Conservation (phyloP, 805 yeast genomes). For the Brettanomyces custersianus region DNA sequence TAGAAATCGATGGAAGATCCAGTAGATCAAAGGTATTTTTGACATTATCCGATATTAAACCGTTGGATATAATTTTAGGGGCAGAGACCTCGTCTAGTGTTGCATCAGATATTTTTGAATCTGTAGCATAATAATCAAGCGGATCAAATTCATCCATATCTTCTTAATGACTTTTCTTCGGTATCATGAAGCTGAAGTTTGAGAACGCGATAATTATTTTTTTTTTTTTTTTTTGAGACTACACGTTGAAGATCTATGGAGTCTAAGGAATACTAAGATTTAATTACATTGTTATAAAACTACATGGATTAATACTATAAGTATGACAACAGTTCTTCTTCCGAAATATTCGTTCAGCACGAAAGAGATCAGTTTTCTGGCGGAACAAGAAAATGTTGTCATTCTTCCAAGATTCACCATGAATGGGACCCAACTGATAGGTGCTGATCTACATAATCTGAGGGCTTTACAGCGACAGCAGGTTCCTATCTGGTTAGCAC, state of each 20-base stretch:
- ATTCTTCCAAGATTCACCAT: conserved; percentile 74
- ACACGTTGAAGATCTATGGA: too few species aligned
- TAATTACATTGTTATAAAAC: too few species aligned
- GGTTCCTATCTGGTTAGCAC: conserved; percentile 84
- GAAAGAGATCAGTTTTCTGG: conserved; percentile 71
- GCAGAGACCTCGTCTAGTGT: not conserved
- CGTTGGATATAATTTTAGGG: not conserved
- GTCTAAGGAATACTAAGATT: too few species aligned
- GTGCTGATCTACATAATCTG: conserved; percentile 49
- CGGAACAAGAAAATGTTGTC: conserved; percentile 67
- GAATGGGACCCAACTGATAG: conserved; percentile 56
- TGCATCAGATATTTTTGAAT: not conserved
- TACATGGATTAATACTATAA: conserved; percentile 4
- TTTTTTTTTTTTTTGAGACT: too few species aligned
- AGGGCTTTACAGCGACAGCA: conserved; percentile 58
- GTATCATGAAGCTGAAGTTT: too few species aligned
- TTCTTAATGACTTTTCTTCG: not conserved
- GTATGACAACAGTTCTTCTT: conserved; percentile 15
- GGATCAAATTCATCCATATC: not conserved
- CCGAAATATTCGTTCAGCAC: conserved; percentile 56
- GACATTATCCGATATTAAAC: not conserved
- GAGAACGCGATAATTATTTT: too few species aligned
- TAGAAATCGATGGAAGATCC: conserved; percentile 48
- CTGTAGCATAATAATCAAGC: not conserved
- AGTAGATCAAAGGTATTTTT: conserved; percentile 32